Evolutionary conservation across 139 green algal genomes (phyloP), one percentile per base, ranked within the genome.

Genomic region (Klebsormidium nitens): DNA sequence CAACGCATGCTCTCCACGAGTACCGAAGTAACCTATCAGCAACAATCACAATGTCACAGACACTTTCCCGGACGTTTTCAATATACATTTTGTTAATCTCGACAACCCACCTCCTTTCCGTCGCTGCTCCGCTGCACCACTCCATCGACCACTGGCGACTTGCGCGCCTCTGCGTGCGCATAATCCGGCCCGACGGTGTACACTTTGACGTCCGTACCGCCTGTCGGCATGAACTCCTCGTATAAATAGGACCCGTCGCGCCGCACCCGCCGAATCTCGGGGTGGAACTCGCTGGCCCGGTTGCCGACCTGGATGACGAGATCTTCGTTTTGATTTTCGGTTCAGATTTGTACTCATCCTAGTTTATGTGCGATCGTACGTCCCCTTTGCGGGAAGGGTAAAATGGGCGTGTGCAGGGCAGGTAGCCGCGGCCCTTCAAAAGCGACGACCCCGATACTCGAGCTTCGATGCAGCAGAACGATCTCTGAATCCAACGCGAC

Each of bases 181-280:
- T 99, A 99, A 49, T 94, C 81, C 1, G 89, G 86, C 0, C 89
- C 89, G 19, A 95, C 87, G 2, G 89, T 94, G 80, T 95, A 95
- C 64, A 95, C 88, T 81, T 99, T 99, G 64, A 99, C 95, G 74
- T 99, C 95, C 19, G 95, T 99, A 66, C 95, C 95, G 0, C 93
- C 84, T 5, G 93, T 97, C 23, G 88, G 77, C 66, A 98, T 81
- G 72, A 97, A 98, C 73, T 93, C 89, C 78, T 99, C 95, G 64
- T 97, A 96, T 64, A 99, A 96, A 87, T 91, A 99, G 1, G 86
- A 95, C 11, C 90, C 90, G 55, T 93, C 82, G 1, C 90, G 74
- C 23, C 93, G 84, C 48, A 86, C 80, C 31, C 23, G 48, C 3
- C 73, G 60, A 6, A 69, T 36, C 26, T 84, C 69, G 6, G 77